Evolutionary conservation across 139 green algal species (phyloP), one percentile per base, ranked within the genome.

Genomic region (Chlamydomonas sp.): DNA sequence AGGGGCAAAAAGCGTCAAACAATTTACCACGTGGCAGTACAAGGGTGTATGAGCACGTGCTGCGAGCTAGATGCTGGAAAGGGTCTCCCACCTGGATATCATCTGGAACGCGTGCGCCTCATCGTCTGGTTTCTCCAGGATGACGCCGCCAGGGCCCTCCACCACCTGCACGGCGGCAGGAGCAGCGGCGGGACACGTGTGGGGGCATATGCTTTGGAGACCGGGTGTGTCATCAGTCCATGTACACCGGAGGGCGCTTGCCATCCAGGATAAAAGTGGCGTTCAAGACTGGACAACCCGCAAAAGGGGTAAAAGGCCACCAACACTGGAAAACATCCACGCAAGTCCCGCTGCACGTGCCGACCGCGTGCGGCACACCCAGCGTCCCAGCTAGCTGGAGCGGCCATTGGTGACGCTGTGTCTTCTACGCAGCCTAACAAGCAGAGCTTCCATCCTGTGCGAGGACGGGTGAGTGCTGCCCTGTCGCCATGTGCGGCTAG

Each of bases 51-150:
- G 10, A 68, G 8, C 63, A 74, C 68, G 12, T 74, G 9, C 15
- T 49, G 31, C 31, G 31, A 49, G 31, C 31, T 49, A 49, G 31
- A 49, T 49, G 31, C 31, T 49, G 31, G 63, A 9, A 5, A 8
- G 60, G 64, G 31, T 17, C 17, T 5, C 76, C 17, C 58, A 92
- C 92, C 89, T 92, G 66, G 77, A 77, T 31, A 99, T 90, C 95
- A 98, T 97, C 18, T 60, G 59, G 15, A 82, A 87, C 1, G 96
- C 96, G 71, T 99, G 92, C 0, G 59, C 73, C 0, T 83, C 92
- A 80, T 98, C 95, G 18, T 86, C 80, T 12, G 96, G 96, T 86
- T 99, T 99, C 89, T 99, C 96, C 49, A 99, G 63, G 7, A 99
- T 96, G 7, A 89, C 83, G 1, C 92, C 94, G 18, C 88, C 91